Evolutionary conservation across 2,329 filamentous ascomycete species (phyloP).

Genomic region (Ceratocystis cubensis): DNA sequence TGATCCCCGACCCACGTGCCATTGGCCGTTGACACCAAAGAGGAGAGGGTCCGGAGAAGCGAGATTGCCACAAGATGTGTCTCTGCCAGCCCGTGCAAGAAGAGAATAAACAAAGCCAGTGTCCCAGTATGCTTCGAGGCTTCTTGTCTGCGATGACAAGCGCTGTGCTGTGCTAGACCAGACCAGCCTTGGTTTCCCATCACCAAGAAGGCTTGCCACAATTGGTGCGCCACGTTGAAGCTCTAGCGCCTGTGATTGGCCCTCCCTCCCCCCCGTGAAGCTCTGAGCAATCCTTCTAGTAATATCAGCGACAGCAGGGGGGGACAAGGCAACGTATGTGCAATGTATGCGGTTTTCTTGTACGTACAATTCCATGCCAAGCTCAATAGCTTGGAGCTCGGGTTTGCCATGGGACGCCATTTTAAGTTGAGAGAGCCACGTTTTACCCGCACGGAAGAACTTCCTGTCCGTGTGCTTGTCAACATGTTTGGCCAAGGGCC

Average conservation of each 20-base stretch:
- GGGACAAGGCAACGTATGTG: background rate
- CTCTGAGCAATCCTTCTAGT: background rate
- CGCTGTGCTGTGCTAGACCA: background rate
- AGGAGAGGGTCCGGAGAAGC: background rate
- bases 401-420: background rate
- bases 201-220: background rate
- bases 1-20: constrained; percentile 9
- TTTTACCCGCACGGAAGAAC: background rate
- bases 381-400: background rate
- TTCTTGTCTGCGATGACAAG: background rate
- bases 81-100: background rate
- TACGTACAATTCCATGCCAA: background rate
- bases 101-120: background rate
- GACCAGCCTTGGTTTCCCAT: background rate
- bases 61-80: background rate
- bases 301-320: background rate
- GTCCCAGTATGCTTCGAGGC: background rate
- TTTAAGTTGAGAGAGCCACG: background rate
- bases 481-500: background rate
- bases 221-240: background rate
- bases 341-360: background rate
- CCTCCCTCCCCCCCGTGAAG: background rate
- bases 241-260: background rate
- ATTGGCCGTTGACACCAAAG: background rate
- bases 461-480: background rate